A percentile compares a stretch with the other conserved stretches of the same genome.
phyloP scores from a whole-genome alignment of 129 eudicot genomes.

The Calendula officinalis region DNA sequence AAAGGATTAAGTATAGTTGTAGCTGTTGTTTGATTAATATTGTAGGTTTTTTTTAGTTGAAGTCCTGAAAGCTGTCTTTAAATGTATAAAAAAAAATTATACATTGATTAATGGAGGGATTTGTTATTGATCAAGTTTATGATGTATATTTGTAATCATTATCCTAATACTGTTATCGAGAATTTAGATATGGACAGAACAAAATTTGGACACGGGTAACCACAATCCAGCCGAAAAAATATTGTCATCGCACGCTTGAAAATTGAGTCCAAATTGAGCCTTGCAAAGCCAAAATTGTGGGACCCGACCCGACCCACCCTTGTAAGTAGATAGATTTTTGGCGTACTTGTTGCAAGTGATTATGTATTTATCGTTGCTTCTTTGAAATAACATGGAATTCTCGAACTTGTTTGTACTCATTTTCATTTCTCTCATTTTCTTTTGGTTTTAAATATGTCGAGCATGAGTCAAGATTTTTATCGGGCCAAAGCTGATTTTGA shows the following conservation, averaged over 20 bases:
- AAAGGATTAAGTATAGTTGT: too few species aligned
- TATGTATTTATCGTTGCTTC: slow-evolving; percentile 5
- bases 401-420: not conserved
- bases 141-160: too few species aligned
- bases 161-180: too few species aligned
- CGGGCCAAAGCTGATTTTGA: slow-evolving; percentile 42
- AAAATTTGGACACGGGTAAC: not conserved
- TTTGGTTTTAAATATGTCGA: slow-evolving; percentile 16
- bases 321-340: slow-evolving; percentile 15
- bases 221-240: slow-evolving; percentile 30
- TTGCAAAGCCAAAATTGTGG: slow-evolving; percentile 38
- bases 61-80: too few species aligned
- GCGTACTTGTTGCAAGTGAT: slow-evolving; percentile 19
- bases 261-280: slow-evolving; percentile 35
- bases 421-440: not conserved
- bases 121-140: too few species aligned
- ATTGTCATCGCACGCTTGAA: slow-evolving; percentile 18
- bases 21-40: too few species aligned
- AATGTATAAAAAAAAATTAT: too few species aligned
- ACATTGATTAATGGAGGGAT: too few species aligned
- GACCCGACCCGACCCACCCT: slow-evolving; percentile 9
- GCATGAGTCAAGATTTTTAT: slow-evolving; percentile 19
- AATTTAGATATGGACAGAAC: slow-evolving; percentile 10
- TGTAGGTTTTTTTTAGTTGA: too few species aligned
- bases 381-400: slow-evolving; percentile 4